phyloP scores from a whole-genome alignment of 257 asterid genomes.

The Ophiorrhiza pumila region DNA sequence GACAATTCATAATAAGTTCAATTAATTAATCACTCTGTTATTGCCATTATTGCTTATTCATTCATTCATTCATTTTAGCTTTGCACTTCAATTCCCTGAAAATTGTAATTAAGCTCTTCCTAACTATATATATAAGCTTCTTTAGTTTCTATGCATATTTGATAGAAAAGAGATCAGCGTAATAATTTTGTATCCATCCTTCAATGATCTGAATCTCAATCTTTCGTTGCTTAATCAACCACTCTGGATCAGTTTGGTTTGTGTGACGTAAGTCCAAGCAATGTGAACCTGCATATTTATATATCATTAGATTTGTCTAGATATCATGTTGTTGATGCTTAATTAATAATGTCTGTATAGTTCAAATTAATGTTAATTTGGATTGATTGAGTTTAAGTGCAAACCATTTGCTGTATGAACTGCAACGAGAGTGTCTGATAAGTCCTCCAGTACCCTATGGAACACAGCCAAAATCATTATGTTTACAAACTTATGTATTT shows the following conservation, averaged over 20 bases:
- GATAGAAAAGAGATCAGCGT: conserved; percentile 21
- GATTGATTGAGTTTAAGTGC: not conserved
- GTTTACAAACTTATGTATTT: not conserved
- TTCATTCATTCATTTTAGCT: too few relatives aligned
- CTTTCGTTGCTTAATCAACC: conserved; percentile 52
- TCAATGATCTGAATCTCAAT: conserved; percentile 32
- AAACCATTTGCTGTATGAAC: conserved; percentile 48
- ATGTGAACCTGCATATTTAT: conserved; percentile 49
- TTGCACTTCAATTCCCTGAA: too few relatives aligned
- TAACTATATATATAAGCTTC: too few relatives aligned
- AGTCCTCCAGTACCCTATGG: conserved; percentile 41
- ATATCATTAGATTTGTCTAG: not conserved
- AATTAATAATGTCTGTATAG: too few relatives aligned
- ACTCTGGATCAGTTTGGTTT: conserved; percentile 50
- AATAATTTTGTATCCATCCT: conserved; percentile 29
- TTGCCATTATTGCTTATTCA: too few relatives aligned
- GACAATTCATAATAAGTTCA: too few relatives aligned
- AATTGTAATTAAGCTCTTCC: too few relatives aligned
- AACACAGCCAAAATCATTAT: not conserved
- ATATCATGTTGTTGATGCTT: too few relatives aligned
- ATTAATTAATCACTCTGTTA: too few relatives aligned
- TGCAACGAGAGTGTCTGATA: conserved; percentile 47
- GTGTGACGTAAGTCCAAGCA: conserved; percentile 43
- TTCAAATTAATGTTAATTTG: too few relatives aligned
- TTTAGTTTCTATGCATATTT: too few relatives aligned